Conservation (phyloP, 208 protist species). For the Leishmania arabica region DNA sequence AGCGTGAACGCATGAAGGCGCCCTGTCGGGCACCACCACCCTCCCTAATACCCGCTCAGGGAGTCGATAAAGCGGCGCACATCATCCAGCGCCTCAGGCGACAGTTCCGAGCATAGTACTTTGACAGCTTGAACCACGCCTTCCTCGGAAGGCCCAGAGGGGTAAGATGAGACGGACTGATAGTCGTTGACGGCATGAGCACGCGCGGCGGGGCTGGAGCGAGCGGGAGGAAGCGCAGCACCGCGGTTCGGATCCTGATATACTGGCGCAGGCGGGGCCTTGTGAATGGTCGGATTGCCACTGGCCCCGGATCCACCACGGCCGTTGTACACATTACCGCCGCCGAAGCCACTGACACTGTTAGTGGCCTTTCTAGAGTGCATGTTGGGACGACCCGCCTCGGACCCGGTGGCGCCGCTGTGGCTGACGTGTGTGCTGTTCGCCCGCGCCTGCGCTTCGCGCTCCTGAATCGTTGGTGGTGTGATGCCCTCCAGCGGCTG, state of each 20-base stretch:
- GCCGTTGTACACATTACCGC: background rate
- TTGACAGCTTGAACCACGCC: constrained; percentile 86
- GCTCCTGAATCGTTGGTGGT: constrained; percentile 20
- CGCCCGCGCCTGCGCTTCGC: constrained; percentile 19
- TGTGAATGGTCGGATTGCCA: constrained; percentile 15
- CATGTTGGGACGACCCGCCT: background rate
- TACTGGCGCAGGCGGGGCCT: constrained; percentile 1
- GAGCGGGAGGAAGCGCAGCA: background rate
- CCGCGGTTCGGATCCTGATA: constrained; percentile 7
- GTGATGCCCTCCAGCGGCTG: constrained; percentile 40
- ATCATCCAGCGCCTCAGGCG: constrained; percentile 50
- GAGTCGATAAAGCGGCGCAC: constrained; percentile 81
- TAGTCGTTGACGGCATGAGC: constrained; percentile 17
- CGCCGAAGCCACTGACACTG: background rate
- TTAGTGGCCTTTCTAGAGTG: background rate
- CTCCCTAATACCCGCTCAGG: constrained; percentile 25
- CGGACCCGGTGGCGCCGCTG: background rate
- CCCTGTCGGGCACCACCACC: background rate
- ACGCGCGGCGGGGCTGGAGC: constrained; percentile 7
- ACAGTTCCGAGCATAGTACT: constrained; percentile 76
- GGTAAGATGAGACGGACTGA: constrained; percentile 19
- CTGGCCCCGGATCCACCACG: constrained; percentile 4
- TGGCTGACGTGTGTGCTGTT: background rate
- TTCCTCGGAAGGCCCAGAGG: constrained; percentile 59
- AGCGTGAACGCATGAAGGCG: background rate